Percentiles rank a stretch among this genome's conserved stretches.
Conservation (phyloP, 2,329 filamentous ascomycete genomes). For the Mycosphaerella arachidis region DNA sequence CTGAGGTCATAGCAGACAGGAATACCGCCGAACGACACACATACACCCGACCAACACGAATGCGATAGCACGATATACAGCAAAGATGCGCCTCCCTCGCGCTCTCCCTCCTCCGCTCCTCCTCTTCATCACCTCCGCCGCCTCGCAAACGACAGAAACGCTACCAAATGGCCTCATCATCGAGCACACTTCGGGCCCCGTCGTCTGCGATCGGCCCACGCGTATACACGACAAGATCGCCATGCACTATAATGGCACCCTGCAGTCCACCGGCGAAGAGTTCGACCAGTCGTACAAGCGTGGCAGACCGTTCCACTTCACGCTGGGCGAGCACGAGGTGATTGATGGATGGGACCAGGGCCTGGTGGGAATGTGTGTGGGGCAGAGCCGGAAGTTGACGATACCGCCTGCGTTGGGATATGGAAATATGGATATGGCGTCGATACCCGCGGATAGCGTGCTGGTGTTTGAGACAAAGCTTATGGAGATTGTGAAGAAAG, state of each 20-base stretch:
- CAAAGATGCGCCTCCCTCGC: slow-evolving; percentile 21
- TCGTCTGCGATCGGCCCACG: slow-evolving; percentile 43
- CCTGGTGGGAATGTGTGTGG: slow-evolving; percentile 88
- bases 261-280: slow-evolving; percentile 60
- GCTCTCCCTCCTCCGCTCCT: slow-evolving; percentile 18
- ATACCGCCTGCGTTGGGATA: slow-evolving; percentile 87
- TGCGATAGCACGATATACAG: not conserved
- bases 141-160: slow-evolving; percentile 10
- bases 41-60: not conserved
- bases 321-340: slow-evolving; percentile 72
- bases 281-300: slow-evolving; percentile 85
- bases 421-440: slow-evolving; percentile 65
- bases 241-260: slow-evolving; percentile 49
- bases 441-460: slow-evolving; percentile 73
- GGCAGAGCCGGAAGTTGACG: slow-evolving; percentile 82
- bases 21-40: not conserved
- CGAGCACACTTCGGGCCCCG: slow-evolving; percentile 38
- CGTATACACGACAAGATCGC: slow-evolving; percentile 44
- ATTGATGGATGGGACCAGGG: slow-evolving; percentile 96
- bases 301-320: slow-evolving; percentile 70
- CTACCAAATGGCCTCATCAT: slow-evolving; percentile 30
- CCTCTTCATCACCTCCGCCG: slow-evolving; percentile 10
- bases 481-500: slow-evolving; percentile 72
- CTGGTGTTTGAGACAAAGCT: slow-evolving; percentile 91
- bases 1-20: no score